These are phyloP conservation scores for Lotus japonicus DNA, from an alignment of 306 rosid species.

Conservation along the genomic window DNA sequence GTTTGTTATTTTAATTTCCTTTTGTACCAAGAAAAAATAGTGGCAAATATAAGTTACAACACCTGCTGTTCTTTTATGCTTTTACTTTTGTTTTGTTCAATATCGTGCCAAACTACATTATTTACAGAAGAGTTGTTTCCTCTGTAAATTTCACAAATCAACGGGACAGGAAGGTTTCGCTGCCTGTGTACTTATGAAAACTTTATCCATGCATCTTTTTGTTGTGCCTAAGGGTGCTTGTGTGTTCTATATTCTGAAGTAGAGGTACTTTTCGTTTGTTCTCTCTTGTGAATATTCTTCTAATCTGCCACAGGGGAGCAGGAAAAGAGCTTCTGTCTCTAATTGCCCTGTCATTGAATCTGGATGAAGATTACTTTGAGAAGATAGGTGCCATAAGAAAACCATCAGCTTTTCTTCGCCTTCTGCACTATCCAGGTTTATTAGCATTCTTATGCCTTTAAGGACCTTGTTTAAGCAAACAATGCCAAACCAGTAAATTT, in stretches of 20 bases:
- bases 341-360: slow-evolving; percentile 62
- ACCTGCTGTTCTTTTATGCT: neutral
- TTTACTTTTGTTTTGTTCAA: neutral
- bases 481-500: neutral
- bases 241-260: neutral
- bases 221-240: neutral
- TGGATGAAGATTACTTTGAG: slow-evolving; percentile 60
- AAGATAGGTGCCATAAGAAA: slow-evolving; percentile 46
- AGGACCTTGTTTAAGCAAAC: neutral
- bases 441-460: neutral
- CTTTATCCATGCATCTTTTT: neutral
- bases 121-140: neutral
- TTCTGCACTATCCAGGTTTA: slow-evolving; percentile 77
- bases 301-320: slow-evolving; percentile 37
- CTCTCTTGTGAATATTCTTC: neutral
- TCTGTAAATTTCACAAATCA: neutral
- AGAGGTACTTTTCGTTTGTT: slow-evolving; percentile 10
- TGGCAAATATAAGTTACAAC: neutral
- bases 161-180: neutral
- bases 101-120: neutral
- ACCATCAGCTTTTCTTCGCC: slow-evolving; percentile 58
- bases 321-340: slow-evolving; percentile 55
- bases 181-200: neutral
- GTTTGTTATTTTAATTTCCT: too few species aligned
- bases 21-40: too few species aligned